These are phyloP conservation scores for Gymnopilus junonius DNA, from an alignment of 768 basidiomycete genomes.

Conservation along the genomic window DNA sequence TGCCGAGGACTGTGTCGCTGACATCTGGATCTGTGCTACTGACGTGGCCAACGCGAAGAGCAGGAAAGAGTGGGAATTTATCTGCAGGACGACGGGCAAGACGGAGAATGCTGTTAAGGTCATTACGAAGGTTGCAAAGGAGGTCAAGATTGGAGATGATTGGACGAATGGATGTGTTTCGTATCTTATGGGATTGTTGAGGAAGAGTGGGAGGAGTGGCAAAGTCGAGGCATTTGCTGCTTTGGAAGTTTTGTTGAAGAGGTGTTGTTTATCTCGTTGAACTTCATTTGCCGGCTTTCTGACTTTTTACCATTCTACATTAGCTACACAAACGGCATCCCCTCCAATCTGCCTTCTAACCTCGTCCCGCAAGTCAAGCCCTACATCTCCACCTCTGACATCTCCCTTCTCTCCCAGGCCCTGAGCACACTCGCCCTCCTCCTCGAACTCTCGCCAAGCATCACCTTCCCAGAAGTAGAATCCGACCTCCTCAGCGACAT, in stretches of 20 bases:
- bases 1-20: conserved; percentile 83
- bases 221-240: conserved; percentile 83
- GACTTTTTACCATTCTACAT: conserved; percentile 28
- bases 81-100: conserved; percentile 72
- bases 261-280: conserved; percentile 41
- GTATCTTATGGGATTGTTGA: conserved; percentile 75
- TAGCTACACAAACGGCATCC: conserved; percentile 48
- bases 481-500: conserved; percentile 65
- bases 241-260: conserved; percentile 70
- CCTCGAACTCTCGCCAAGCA: conserved; percentile 64
- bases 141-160: conserved; percentile 67
- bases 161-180: conserved; percentile 86
- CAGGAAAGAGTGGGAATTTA: conserved; percentile 79
- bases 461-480: conserved; percentile 80
- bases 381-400: conserved; percentile 77
- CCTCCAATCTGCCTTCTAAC: conserved; percentile 58
- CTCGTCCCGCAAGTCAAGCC: conserved; percentile 77
- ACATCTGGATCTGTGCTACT: conserved; percentile 87
- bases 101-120: conserved; percentile 80
- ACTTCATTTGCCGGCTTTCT: neutral
- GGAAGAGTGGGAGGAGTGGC: conserved; percentile 77
- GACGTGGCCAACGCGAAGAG: conserved; percentile 68
- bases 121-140: conserved; percentile 81
- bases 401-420: conserved; percentile 76
- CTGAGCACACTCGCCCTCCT: conserved; percentile 69